Evolutionary conservation across 257 asterid genomes (phyloP).

Genomic region (Henckelia pumila): DNA sequence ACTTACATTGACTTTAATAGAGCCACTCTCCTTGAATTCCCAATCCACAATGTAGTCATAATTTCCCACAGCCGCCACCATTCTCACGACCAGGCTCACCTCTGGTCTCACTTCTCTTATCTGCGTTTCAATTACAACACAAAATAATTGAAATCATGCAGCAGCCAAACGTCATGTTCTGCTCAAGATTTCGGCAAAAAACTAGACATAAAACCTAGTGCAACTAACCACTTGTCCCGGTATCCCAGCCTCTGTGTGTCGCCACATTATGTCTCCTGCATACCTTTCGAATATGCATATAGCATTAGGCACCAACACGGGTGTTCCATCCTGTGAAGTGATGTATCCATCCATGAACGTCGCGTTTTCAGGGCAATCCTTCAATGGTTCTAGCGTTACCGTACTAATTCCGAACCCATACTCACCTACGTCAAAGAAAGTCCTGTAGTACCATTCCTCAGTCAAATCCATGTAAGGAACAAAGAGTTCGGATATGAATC

Average conservation of each 20-base stretch:
- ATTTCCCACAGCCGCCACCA: constrained; percentile 65
- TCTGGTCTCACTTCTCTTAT: constrained; percentile 47
- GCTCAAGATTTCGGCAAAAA: background rate
- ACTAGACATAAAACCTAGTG: background rate
- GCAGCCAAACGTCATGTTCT: background rate
- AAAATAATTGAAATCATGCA: background rate
- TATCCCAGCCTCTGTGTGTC: constrained; percentile 59
- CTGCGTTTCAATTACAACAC: constrained; percentile 24
- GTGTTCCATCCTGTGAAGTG: constrained; percentile 44
- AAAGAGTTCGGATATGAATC: constrained; percentile 63
- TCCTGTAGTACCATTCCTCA: constrained; percentile 64
- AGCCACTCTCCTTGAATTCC: constrained; percentile 68
- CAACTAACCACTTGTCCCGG: constrained; percentile 36
- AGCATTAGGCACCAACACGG: constrained; percentile 32
- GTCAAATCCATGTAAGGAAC: constrained; percentile 79
- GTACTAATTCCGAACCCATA: constrained; percentile 52
- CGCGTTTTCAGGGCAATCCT: constrained; percentile 65
- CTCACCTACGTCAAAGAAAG: constrained; percentile 70
- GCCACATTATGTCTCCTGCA: constrained; percentile 67
- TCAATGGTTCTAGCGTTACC: constrained; percentile 48
- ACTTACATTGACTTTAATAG: constrained; percentile 52
- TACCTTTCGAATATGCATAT: constrained; percentile 58
- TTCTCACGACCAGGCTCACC: constrained; percentile 62
- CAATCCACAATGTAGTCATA: constrained; percentile 76
- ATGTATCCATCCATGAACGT: constrained; percentile 54